phyloP scores from a whole-genome alignment of 768 basidiomycete genomes.

The Cystobasidiopsis lactophilus region DNA sequence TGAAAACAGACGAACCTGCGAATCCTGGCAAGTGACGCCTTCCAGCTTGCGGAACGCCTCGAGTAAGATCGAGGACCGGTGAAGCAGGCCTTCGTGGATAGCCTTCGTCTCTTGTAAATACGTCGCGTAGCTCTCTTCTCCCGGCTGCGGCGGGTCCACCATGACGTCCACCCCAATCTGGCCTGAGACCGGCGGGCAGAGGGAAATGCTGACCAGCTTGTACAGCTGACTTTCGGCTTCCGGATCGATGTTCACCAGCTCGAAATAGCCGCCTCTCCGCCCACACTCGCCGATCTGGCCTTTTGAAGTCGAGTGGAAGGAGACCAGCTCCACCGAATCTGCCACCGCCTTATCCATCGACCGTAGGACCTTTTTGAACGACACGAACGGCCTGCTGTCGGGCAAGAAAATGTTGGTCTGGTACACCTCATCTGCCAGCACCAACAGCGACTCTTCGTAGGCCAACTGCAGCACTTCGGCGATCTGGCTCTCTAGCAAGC shows the following conservation, averaged over 20 bases:
- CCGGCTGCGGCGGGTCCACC: conserved; percentile 66
- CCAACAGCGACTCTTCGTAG: conserved; percentile 59
- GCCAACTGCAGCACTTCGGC: conserved; percentile 56
- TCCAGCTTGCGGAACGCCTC: conserved; percentile 54
- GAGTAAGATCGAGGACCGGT: conserved; percentile 51
- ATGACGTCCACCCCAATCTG: conserved; percentile 86
- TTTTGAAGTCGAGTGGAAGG: conserved; percentile 95
- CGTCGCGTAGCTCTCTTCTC: conserved; percentile 48
- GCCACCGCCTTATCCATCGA: conserved; percentile 37
- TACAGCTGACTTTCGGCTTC: conserved; percentile 70
- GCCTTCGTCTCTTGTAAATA: conserved; percentile 66
- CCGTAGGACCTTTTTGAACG: conserved; percentile 73
- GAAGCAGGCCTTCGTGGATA: conserved; percentile 51
- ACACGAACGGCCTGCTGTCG: conserved; percentile 50
- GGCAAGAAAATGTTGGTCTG: conserved; percentile 66
- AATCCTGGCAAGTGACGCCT: conserved; percentile 74
- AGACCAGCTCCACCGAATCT: conserved; percentile 47
- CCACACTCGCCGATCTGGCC: conserved; percentile 93
- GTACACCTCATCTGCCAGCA: conserved; percentile 98
- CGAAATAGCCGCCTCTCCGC: conserved; percentile 89
- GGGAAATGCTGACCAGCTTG: conserved; percentile 78
- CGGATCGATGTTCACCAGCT: conserved; percentile 56
- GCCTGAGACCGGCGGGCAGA: conserved; percentile 75
- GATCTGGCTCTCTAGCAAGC: conserved; percentile 52
- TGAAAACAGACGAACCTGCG: too few relatives aligned